Percentiles rank a stretch among this genome's conserved stretches.
Evolutionary conservation across 2,329 filamentous ascomycete species (phyloP).

Genomic region (Emydomyces testavorans): DNA sequence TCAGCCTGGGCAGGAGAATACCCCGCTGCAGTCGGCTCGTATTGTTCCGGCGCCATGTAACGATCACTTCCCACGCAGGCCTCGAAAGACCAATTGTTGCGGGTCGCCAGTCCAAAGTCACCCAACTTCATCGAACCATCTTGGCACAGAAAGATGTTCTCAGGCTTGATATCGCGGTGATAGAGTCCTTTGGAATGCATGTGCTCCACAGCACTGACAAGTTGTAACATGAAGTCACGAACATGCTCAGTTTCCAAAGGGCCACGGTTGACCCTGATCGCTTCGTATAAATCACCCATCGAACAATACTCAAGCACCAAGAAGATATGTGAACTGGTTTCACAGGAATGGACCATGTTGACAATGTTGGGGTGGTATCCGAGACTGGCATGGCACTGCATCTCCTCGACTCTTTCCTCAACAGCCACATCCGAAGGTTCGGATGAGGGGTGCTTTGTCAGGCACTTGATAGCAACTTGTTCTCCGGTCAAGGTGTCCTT

Average conservation of each 20-base stretch:
- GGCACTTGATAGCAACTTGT: constrained; percentile 87
- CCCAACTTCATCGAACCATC: constrained; percentile 88
- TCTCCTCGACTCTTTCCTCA: constrained; percentile 57
- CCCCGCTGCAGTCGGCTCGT: constrained; percentile 72
- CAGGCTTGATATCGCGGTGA: constrained; percentile 97
- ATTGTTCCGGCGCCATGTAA: constrained; percentile 98
- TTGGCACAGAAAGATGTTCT: constrained; percentile 92
- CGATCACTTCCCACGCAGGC: constrained; percentile 91
- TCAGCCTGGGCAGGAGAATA: constrained; percentile 92
- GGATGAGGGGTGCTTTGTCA: constrained; percentile 66
- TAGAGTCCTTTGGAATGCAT: constrained; percentile 86
- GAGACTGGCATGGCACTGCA: constrained; percentile 64
- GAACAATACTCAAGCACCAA: constrained; percentile 91
- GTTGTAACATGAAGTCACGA: constrained; percentile 90
- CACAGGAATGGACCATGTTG: constrained; percentile 80
- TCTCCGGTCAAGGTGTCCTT: constrained; percentile 65
- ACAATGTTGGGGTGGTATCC: constrained; percentile 81
- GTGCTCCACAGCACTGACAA: constrained; percentile 78
- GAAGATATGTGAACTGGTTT: constrained; percentile 81
- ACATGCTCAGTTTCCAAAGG: constrained; percentile 94
- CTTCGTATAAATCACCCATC: constrained; percentile 93
- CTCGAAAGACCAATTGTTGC: constrained; percentile 81
- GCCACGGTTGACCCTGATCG: constrained; percentile 77
- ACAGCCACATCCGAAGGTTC: constrained; percentile 55
- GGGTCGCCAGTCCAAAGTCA: constrained; percentile 88